A percentile compares a stretch with the other conserved stretches of the same genome.
These are phyloP conservation scores for Macaranga tanarius DNA, from an alignment of 441 rosid genomes.

Conservation along the genomic window DNA sequence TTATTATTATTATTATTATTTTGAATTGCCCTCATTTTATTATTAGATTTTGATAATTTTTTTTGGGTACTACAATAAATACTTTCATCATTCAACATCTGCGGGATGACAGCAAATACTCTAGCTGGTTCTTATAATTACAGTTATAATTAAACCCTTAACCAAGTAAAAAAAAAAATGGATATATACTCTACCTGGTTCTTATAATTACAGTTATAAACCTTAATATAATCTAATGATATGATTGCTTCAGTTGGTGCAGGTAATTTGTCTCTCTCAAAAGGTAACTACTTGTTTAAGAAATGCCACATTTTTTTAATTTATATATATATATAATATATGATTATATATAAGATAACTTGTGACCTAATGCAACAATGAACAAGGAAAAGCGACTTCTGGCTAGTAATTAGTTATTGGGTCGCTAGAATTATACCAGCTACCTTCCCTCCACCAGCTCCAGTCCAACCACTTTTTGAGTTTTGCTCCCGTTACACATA, in stretches of 20 bases:
- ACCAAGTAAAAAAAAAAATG: no score
- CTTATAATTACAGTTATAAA: no score
- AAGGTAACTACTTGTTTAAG: conserved; percentile 28
- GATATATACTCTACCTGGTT: no score
- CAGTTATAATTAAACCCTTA: no score
- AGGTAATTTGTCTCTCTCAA: conserved; percentile 34
- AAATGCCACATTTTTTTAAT: conserved; percentile 4
- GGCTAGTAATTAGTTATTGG: conserved; percentile 59
- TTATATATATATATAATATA: neutral
- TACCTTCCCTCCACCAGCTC: conserved; percentile 42
- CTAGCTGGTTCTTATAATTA: no score
- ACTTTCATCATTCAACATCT: no score
- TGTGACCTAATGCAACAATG: conserved; percentile 25
- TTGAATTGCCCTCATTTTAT: no score
- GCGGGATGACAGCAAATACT: no score
- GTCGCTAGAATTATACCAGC: conserved; percentile 43
- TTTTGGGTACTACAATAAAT: no score
- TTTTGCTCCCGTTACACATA: conserved; percentile 8
- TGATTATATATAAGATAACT: conserved; percentile 17
- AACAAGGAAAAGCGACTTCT: conserved; percentile 63
- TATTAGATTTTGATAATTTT: no score
- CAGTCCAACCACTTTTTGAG: conserved; percentile 33
- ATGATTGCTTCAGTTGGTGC: neutral
- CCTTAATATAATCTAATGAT: no score
- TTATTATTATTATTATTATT: no score